Evolutionary conservation across 345 rosid genomes (phyloP).

Genomic region (Linum tenue): DNA sequence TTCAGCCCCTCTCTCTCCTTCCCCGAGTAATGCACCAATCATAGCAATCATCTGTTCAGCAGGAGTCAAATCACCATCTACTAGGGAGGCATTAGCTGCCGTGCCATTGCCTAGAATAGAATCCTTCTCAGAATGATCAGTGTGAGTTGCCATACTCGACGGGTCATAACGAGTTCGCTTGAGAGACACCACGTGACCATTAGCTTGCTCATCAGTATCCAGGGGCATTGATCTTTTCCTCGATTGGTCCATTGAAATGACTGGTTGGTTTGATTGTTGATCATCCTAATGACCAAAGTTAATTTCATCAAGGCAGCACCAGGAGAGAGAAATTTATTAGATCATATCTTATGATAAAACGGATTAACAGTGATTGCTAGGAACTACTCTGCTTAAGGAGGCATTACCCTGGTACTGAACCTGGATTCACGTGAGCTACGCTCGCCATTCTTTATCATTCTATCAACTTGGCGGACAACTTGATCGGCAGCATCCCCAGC

Average conservation of each 20-base stretch:
- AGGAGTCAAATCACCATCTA: constrained; percentile 65
- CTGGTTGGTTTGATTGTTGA: constrained; percentile 44
- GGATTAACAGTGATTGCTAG: not conserved
- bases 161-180: constrained; percentile 53
- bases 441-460: constrained; percentile 67
- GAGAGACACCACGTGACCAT: constrained; percentile 46
- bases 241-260: constrained; percentile 42
- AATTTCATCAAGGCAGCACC: constrained; percentile 3
- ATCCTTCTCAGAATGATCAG: constrained; percentile 43
- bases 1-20: constrained; percentile 97
- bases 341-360: not conserved
- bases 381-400: constrained; percentile 40
- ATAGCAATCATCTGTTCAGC: constrained; percentile 95
- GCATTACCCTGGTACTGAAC: constrained; percentile 6
- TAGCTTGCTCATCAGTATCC: constrained; percentile 50
- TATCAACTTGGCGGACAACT: constrained; percentile 88
- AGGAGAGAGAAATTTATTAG: constrained; percentile 12
- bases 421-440: constrained; percentile 77
- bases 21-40: constrained; percentile 98
- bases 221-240: constrained; percentile 61
- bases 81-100: constrained; percentile 33
- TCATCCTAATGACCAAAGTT: constrained; percentile 50
- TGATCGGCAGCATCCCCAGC: constrained; percentile 97
- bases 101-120: constrained; percentile 46
- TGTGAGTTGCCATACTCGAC: constrained; percentile 30